Percentiles rank a stretch among this genome's conserved stretches.
Conservation (phyloP, 257 asterid species). For the Linaria vulgaris region DNA sequence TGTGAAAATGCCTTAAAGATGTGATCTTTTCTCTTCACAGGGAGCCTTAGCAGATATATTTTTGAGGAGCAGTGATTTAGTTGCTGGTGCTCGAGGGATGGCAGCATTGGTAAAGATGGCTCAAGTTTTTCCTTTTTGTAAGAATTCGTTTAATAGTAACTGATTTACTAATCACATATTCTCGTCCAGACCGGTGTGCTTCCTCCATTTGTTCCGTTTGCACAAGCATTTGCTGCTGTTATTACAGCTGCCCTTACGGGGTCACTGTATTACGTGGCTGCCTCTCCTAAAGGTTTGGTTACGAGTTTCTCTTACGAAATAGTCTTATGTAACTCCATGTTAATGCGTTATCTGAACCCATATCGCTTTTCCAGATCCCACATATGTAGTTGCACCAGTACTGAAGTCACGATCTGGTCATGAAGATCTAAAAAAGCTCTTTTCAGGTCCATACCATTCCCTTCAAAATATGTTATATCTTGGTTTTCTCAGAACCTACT, state of each 20-base stretch:
- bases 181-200: conserved; percentile 70
- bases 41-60: conserved; percentile 86
- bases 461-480: not conserved
- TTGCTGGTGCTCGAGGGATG: conserved; percentile 83
- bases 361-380: conserved; percentile 59
- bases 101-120: conserved; percentile 61
- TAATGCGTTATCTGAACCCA: not conserved
- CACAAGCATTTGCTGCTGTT: conserved; percentile 96
- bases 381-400: conserved; percentile 82
- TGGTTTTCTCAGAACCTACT: not conserved
- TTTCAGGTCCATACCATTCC: conserved; percentile 57
- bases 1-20: too few species aligned
- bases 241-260: conserved; percentile 91
- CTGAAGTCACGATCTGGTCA: conserved; percentile 68
- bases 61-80: conserved; percentile 61
- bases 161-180: conserved; percentile 5
- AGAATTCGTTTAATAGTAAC: not conserved
- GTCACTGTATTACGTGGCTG: conserved; percentile 80
- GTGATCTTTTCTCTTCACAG: conserved; percentile 33
- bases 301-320: not conserved
- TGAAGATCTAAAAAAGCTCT: conserved; percentile 85
- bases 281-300: conserved; percentile 80
- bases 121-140: not conserved
- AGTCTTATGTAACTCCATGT: not conserved
- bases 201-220: conserved; percentile 95